phyloP scores from a whole-genome alignment of 2,329 filamentous ascomycete species.

The Calonectria henricotiae region DNA sequence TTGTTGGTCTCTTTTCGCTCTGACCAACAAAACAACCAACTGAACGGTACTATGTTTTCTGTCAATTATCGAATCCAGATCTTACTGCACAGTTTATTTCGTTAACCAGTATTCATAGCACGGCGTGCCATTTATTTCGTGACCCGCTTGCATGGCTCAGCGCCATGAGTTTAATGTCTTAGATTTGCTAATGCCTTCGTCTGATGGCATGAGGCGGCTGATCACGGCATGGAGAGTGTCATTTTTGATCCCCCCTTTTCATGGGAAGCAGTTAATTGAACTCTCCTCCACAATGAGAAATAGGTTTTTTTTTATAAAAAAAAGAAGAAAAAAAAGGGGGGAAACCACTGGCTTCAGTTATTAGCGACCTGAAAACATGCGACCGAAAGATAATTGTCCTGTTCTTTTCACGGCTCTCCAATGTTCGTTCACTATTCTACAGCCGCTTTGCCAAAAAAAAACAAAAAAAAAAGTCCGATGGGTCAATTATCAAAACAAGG shows the following conservation, averaged over 20 bases:
- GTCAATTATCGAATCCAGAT: too few relatives aligned
- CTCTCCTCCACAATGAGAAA: not conserved
- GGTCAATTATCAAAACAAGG: not conserved
- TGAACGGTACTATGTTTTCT: too few relatives aligned
- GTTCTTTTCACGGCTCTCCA: not conserved
- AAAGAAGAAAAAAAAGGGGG: not conserved
- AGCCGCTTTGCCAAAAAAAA: not conserved
- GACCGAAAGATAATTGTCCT: not conserved
- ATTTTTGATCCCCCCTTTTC: not conserved
- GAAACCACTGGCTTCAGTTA: not conserved
- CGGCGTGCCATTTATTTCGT: too few relatives aligned
- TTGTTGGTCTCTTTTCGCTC: too few relatives aligned
- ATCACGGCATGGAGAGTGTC: not conserved
- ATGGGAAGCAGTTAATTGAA: not conserved
- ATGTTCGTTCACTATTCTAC: not conserved
- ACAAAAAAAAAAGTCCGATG: not conserved
- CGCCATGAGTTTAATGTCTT: slow-evolving; percentile 1
- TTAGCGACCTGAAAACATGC: not conserved
- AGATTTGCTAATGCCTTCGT: not conserved
- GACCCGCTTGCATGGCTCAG: not conserved
- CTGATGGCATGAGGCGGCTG: not conserved
- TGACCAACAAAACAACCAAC: too few relatives aligned
- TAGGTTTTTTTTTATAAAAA: too few relatives aligned
- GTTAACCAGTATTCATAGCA: too few relatives aligned
- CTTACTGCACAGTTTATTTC: too few relatives aligned